Evolutionary conservation across 139 green algal genomes (phyloP), one percentile per base, ranked within the genome.

Genomic region (Parachlorella kessleri): DNA sequence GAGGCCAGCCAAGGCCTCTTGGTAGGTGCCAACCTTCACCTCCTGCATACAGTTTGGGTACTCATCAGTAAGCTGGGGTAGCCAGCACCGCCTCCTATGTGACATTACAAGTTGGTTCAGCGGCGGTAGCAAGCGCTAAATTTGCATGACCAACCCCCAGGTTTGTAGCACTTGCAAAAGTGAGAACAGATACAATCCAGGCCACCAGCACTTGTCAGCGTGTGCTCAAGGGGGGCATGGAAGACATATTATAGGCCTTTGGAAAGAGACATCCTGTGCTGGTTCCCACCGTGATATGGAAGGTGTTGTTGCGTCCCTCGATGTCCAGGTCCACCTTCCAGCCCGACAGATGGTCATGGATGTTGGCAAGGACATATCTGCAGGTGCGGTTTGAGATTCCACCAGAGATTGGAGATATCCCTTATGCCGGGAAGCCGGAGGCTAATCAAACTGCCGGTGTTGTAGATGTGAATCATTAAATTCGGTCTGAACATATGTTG

Each of bases 291-390:
- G 70, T 40, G 14, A 59, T 14, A 14, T 28, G 21, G 64, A 80
- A 80, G 75, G 6, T 67, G 64, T 80, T 80, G 63, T 55, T 66
- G 28, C 35, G 26, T 1, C 80, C 80, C 1, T 70, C 28, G 39
- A 85, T 72, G 78, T 86, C 81, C 73, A 86, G 53, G 68, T 86
- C 81, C 35, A 86, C 55, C 72, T 86, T 86, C 81, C 81, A 84
- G 32, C 59, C 48, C 35, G 75, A 78, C 4, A 86, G 70, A 67
- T 86, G 81, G 37, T 86, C 81, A 63, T 86, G 81, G 37, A 86
- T 63, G 54, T 77, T 82, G 36, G 68, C 69, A 24, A 79, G 55
- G 33, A 75, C 80, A 35, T 86, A 72, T 2, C 66, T 72, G 37
- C 48, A 59, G 14, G 48, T 28, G 48, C 48, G 14, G 14, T 59